A percentile compares a stretch with the other conserved stretches of the same genome.
Evolutionary conservation across 495 filamentous ascomycete genomes (phyloP).

Genomic region (Evernia prunastri): DNA sequence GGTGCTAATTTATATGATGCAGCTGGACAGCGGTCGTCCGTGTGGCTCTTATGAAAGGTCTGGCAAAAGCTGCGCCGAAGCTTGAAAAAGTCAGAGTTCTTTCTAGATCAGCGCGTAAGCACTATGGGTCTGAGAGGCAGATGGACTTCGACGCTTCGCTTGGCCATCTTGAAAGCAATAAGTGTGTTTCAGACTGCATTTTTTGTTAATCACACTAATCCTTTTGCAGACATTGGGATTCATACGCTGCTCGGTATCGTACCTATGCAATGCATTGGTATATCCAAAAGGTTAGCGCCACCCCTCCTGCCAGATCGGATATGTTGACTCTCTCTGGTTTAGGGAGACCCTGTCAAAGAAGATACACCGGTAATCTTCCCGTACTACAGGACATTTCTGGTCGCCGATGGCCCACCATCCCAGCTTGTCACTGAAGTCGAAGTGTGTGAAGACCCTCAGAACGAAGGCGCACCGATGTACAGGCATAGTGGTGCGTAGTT

Average conservation of each 20-base stretch:
- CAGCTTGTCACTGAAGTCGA: no score
- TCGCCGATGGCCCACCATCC: no score
- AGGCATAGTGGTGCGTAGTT: no score
- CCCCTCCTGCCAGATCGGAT: neutral
- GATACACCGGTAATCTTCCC: neutral
- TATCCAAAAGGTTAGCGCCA: neutral
- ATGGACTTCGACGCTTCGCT: no score
- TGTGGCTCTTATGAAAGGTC: no score
- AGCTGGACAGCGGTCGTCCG: no score
- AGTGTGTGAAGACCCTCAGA: no score
- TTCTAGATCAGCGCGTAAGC: constrained; percentile 9
- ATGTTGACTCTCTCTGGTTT: no score
- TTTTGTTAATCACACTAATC: neutral
- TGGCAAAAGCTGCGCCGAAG: neutral
- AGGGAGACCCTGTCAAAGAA: constrained; percentile 5
- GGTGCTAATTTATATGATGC: no score
- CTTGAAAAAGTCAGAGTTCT: neutral
- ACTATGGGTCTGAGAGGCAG: constrained; percentile 2
- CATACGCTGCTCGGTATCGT: neutral
- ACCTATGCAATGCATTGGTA: neutral
- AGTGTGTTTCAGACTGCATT: neutral
- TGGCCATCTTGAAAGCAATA: no score
- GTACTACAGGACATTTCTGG: no score
- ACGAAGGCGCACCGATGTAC: no score
- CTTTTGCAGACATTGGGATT: neutral